phyloP scores from a whole-genome alignment of 306 rosid species.

The Fragaria vesca region DNA sequence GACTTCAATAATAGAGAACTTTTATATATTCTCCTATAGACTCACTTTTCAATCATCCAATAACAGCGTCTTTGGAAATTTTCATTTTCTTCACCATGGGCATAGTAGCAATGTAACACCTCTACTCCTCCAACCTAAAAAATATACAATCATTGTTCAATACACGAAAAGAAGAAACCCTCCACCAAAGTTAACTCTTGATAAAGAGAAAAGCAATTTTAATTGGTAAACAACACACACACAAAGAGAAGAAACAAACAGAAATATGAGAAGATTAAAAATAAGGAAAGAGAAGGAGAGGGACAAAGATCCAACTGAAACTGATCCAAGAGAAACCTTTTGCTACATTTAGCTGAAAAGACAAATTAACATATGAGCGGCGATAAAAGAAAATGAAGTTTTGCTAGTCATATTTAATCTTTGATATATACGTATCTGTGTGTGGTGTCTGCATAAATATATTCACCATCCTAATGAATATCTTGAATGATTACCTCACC shows the following conservation, averaged over 20 bases:
- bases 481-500: too few relatives aligned
- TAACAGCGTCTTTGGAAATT: constrained; percentile 91
- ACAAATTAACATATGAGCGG: not conserved
- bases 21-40: constrained; percentile 19
- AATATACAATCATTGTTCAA: not conserved
- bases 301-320: not conserved
- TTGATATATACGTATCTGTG: not conserved
- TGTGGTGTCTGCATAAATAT: not conserved
- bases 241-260: not conserved
- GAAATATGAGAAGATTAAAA: not conserved
- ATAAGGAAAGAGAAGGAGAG: too few relatives aligned
- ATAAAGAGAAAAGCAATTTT: not conserved
- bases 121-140: constrained; percentile 84
- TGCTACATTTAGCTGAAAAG: not conserved
- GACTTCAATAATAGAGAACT: not conserved
- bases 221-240: not conserved
- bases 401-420: not conserved
- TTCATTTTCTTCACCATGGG: constrained; percentile 95
- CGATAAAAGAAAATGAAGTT: not conserved
- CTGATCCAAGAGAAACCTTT: not conserved
- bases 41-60: constrained; percentile 96
- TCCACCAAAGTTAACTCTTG: not conserved
- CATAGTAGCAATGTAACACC: constrained; percentile 88
- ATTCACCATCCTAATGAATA: not conserved
- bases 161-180: not conserved